Base-by-base conservation (phyloP, 345 rosid species). In the Pistacia integerrima region DNA sequence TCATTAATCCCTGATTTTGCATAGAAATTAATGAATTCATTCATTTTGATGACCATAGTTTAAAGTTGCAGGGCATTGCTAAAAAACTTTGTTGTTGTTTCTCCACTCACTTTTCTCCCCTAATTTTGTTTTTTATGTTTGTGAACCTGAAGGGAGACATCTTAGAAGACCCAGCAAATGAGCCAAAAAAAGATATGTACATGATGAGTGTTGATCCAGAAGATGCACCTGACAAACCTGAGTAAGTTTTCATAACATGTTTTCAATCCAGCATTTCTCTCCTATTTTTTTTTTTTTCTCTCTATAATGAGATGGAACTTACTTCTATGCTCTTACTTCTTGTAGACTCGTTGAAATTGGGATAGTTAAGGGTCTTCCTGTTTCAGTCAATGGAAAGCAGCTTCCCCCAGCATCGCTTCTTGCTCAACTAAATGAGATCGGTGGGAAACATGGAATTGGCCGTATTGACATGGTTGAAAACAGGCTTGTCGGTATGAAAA, bases 381-480 rank as follows among this genome's bases (percentile, higher is more conserved):
- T 92, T 70, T 88, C 98, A 28, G 81, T 93, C 52, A 84, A 91
- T 25, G 94, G 97, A 67, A 83, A 84, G 80, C 51, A 82, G 76
- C 86, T 92, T 61, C 88, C 93, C 76, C 97, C 98, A 8, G 98
- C 93, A 56, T 81, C 93, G 13, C 90, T 93, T 63, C 93, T 93
- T 35, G 57, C 93, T 1, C 80, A 86, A 81, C 90, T 92, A 57
- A 92, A 96, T 79, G 87, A 85, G 62, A 86, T 91, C 3, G 99
- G 97, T 52, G 97, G 98, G 8, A 91, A 75, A 74, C 97, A 92
- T 58, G 97, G 98, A 2, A 80, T 96, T 69, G 99, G 99, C 6
- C 94, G 98, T 0, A 74, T 91, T 25, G 98, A 93, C 92, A 78
- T 91, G 92, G 99, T 96, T 10, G 99, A 96, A 83, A 93, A 96